Base-by-base conservation (phyloP, 768 basidiomycete genomes). In the Suillus clintonianus region DNA sequence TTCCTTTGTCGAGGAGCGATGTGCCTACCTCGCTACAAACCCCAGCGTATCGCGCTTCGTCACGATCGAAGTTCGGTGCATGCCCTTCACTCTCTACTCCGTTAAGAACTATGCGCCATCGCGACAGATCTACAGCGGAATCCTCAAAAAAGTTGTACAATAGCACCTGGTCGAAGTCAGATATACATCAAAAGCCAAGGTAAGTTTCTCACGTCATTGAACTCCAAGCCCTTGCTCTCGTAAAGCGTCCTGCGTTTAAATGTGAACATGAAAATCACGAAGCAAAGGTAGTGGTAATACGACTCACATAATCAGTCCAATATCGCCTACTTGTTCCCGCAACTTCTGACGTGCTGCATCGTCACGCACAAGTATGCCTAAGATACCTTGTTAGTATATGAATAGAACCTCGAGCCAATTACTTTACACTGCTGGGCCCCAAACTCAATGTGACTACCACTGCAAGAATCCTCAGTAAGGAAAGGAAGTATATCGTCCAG, bases 131-230 rank as follows among this genome's bases (percentile, higher is more conserved):
- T 2, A 83, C 73, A 0, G 69, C 67, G 0, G 91, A 92, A 66
- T 89, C 88, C 30, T 85, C 81, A 67, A 92, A 92, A 73, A 91
- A 91, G 65, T 92, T 86, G 68, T 87, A 91, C 13, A 92, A 68
- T 4, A 92, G 78, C 5, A 92, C 89, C 89, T 91, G 62, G 24
- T 11, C 22, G 32, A 2, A 10, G 39, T 66, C 22, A 67, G 57
- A 62, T 64, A 0, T 37, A 2, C 30, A 36, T 2, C 9, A 5
- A 3, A 14, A 7, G 15, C 7, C 9, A 10, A 5, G 8, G 10
- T 5, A 41, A 34, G 6, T 36, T 9, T 6, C 69, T 63, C 56
- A 67, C 68, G 13, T 72, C 69, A 41, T 70, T 64, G 45, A 69
- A 71, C 64, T 71, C 68, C 1, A 77, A 66, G 17, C 75, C 74